A percentile compares a stretch with the other conserved stretches of the same genome.
Conservation (phyloP, 2,329 filamentous ascomycete genomes). For the Hirsutella rhossiliensis region DNA sequence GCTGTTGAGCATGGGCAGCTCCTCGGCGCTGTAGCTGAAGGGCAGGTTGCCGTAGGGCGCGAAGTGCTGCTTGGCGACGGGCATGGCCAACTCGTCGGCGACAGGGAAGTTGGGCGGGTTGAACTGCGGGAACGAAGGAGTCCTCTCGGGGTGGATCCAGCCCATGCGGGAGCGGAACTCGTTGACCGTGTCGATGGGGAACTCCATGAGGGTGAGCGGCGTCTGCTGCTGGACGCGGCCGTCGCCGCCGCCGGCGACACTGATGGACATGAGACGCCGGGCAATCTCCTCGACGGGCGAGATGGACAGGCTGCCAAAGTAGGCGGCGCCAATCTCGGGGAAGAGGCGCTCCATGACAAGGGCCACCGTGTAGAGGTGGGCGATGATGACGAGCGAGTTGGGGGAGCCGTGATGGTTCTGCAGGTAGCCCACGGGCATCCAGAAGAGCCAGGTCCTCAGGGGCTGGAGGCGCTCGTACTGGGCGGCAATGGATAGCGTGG, state of each 20-base stretch:
- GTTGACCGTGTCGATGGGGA: slow-evolving; percentile 55
- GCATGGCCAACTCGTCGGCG: slow-evolving; percentile 23
- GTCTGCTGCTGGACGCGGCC: slow-evolving; percentile 40
- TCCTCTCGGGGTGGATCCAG: slow-evolving; percentile 48
- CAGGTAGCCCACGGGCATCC: slow-evolving; percentile 78
- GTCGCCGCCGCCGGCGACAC: slow-evolving; percentile 42
- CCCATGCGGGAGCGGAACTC: slow-evolving; percentile 60
- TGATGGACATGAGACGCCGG: slow-evolving; percentile 59
- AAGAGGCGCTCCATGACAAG: slow-evolving; percentile 84
- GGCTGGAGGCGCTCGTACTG: slow-evolving; percentile 86
- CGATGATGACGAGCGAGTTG: slow-evolving; percentile 69
- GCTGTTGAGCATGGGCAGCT: slow-evolving; percentile 42
- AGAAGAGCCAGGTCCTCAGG: slow-evolving; percentile 87
- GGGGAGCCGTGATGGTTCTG: slow-evolving; percentile 66
- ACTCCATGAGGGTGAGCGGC: slow-evolving; percentile 57
- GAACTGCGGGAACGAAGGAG: slow-evolving; percentile 50
- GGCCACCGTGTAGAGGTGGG: slow-evolving; percentile 84
- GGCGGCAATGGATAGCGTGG: slow-evolving; percentile 60
- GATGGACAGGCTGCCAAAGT: slow-evolving; percentile 72
- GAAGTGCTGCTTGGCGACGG: slow-evolving; percentile 25
- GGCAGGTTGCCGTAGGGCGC: slow-evolving; percentile 43
- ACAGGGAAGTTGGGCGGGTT: slow-evolving; percentile 41
- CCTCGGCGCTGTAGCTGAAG: slow-evolving; percentile 54
- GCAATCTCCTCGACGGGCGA: slow-evolving; percentile 80
- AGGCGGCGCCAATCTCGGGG: slow-evolving; percentile 79